A percentile compares a stretch with the other conserved stretches of the same genome.
These are phyloP conservation scores for Syzygium oleosum DNA, from an alignment of 345 rosid genomes.

Conservation along the genomic window DNA sequence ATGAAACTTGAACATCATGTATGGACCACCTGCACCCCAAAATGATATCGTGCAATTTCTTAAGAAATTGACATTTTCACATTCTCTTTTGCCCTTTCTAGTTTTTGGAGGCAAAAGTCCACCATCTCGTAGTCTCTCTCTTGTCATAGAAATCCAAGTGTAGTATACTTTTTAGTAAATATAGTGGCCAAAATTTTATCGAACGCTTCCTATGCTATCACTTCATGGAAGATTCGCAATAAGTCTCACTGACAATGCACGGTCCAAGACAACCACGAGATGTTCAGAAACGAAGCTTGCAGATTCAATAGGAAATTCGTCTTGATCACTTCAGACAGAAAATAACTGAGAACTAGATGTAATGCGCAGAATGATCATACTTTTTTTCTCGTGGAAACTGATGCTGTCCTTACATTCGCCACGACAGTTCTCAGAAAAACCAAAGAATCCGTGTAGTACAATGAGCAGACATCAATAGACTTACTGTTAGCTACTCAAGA, in stretches of 20 bases:
- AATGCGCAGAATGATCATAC: not conserved
- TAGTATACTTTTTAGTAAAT: not conserved
- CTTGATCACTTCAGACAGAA: not conserved
- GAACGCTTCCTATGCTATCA: not conserved
- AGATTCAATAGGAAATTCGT: not conserved
- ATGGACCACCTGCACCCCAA: conserved; percentile 14
- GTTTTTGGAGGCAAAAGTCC: not conserved
- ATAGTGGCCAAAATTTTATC: not conserved
- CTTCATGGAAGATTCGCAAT: not conserved
- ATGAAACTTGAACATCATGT: conserved; percentile 10
- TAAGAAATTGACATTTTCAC: not conserved
- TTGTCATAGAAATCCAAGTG: not conserved
- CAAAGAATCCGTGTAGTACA: not conserved
- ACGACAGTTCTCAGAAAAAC: not conserved
- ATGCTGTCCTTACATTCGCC: not conserved
- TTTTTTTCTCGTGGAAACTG: not conserved
- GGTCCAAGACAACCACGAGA: not conserved
- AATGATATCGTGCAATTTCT: not conserved
- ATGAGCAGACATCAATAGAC: not conserved
- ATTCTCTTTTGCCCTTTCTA: not conserved
- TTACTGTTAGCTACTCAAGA: not conserved
- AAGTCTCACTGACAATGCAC: not conserved
- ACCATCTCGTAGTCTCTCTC: not conserved
- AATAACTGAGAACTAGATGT: not conserved
- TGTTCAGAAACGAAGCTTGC: not conserved